phyloP scores from a whole-genome alignment of 129 eudicot species.

The Scalesia atractyloides region DNA sequence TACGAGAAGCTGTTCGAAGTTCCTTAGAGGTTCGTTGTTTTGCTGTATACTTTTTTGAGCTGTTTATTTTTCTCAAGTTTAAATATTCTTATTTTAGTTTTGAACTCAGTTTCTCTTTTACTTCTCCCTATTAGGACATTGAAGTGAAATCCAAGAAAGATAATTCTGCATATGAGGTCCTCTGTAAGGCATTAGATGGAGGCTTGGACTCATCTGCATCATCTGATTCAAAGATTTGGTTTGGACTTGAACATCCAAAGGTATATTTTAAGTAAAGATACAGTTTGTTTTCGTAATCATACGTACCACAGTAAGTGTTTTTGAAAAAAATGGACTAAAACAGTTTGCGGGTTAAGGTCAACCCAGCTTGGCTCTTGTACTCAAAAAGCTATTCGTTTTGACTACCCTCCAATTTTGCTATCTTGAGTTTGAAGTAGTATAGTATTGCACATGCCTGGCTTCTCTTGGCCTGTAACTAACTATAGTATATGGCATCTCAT shows the following conservation, averaged over 20 bases:
- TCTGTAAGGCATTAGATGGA: conserved; percentile 66
- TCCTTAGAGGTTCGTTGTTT: conserved; percentile 54
- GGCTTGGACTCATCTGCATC: conserved; percentile 41
- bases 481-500: background rate
- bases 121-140: conserved; percentile 35
- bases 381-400: background rate
- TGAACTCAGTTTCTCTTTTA: conserved; percentile 5
- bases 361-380: background rate
- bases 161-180: conserved; percentile 48
- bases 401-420: conserved; percentile 3
- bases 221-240: conserved; percentile 70
- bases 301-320: background rate
- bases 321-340: background rate
- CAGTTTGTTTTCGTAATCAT: conserved; percentile 4
- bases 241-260: conserved; percentile 89
- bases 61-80: background rate
- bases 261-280: conserved; percentile 32
- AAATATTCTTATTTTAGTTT: background rate
- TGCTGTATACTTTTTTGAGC: background rate
- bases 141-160: conserved; percentile 59
- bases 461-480: conserved; percentile 5
- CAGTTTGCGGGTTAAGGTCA: background rate
- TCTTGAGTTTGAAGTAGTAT: background rate
- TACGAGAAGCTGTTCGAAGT: conserved; percentile 56
- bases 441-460: conserved; percentile 1